phyloP scores from a whole-genome alignment of 345 rosid species.

The Melaleuca quinquenervia region DNA sequence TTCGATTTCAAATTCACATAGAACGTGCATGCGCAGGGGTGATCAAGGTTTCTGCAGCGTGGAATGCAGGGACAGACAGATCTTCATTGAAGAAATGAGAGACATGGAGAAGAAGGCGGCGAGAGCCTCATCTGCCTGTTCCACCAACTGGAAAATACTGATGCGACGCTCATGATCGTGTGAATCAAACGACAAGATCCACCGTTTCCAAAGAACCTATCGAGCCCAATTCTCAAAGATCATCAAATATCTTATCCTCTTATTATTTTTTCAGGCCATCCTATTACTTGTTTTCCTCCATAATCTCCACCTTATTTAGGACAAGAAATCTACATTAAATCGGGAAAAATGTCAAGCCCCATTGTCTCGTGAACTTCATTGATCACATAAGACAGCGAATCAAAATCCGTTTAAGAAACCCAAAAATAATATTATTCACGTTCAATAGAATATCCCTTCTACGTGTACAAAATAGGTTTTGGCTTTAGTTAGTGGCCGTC shows the following conservation, averaged over 20 bases:
- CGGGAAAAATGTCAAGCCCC: neutral
- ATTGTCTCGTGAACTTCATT: neutral
- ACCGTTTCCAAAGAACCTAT: neutral
- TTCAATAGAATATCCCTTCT: neutral
- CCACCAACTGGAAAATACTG: slow-evolving; percentile 11
- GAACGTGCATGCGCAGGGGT: slow-evolving; percentile 28
- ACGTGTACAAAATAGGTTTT: neutral
- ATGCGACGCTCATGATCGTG: neutral
- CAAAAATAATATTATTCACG: too few relatives aligned
- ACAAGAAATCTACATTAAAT: neutral
- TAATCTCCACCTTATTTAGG: neutral
- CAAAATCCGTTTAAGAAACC: neutral
- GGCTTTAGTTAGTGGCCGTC: neutral
- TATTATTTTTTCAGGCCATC: neutral
- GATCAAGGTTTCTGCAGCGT: slow-evolving; percentile 75
- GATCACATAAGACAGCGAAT: neutral
- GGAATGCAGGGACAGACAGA: slow-evolving; percentile 67
- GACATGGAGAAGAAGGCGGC: slow-evolving; percentile 37
- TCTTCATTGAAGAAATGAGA: slow-evolving; percentile 41
- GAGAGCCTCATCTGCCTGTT: slow-evolving; percentile 24
- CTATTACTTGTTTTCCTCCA: neutral
- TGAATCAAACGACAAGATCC: neutral
- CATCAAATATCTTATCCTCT: neutral
- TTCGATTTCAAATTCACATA: neutral
- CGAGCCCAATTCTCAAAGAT: neutral